These are phyloP conservation scores for Cordyceps cicadae DNA, from an alignment of 2,329 filamentous ascomycete species.

Conservation along the genomic window DNA sequence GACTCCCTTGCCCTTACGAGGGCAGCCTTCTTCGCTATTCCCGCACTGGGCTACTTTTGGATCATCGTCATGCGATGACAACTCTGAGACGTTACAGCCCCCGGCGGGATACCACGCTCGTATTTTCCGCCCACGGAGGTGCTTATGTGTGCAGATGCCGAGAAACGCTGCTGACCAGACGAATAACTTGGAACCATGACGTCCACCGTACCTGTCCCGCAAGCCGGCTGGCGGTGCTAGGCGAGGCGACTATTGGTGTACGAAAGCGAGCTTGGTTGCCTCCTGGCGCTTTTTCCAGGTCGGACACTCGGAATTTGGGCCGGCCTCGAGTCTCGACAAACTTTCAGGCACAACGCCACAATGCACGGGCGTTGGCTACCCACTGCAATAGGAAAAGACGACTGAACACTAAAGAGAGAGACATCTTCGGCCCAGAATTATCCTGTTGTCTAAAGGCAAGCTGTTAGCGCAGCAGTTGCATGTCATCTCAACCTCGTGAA, in stretches of 20 bases:
- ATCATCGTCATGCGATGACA: background rate
- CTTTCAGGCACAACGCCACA: slow-evolving; percentile 4
- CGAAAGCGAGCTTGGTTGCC: background rate
- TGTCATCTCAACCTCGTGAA: background rate
- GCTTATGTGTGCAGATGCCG: background rate
- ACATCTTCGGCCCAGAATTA: background rate
- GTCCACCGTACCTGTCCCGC: background rate
- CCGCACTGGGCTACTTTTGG: too few relatives aligned
- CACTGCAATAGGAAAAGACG: background rate
- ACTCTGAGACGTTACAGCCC: slow-evolving; percentile 10
- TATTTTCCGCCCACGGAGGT: slow-evolving; percentile 7
- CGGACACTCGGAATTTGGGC: background rate
- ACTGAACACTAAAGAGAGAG: background rate
- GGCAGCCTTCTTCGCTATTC: background rate
- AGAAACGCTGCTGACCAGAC: background rate
- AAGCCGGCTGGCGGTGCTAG: background rate
- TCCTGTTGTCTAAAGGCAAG: too few relatives aligned
- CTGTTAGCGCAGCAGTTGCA: background rate
- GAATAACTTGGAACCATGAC: background rate
- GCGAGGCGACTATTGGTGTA: background rate
- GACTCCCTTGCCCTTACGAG: background rate
- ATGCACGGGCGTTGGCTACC: background rate
- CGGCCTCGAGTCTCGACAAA: background rate
- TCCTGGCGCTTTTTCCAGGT: background rate
- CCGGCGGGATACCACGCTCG: background rate